A percentile compares a stretch with the other conserved stretches of the same genome.
Evolutionary conservation across 495 filamentous ascomycete species (phyloP).

Genomic region (Hypoxylon lienhwacheense): DNA sequence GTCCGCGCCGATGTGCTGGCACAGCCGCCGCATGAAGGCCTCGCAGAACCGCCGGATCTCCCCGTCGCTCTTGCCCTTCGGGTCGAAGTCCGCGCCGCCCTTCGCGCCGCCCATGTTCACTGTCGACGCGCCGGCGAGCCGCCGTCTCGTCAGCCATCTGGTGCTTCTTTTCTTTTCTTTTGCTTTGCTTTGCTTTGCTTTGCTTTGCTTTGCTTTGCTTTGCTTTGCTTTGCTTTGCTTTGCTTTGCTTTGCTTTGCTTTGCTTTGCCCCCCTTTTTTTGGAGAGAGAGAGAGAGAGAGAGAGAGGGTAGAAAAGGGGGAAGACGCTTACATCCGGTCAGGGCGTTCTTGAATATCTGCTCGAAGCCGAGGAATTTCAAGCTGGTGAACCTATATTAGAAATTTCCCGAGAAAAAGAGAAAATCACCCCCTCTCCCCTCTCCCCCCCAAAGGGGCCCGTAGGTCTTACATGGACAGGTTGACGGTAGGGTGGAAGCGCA

Average conservation of each 20-base stretch:
- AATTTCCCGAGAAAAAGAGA: no score
- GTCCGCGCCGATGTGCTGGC: conserved; percentile 92
- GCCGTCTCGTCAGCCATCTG: no score
- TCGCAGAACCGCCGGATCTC: conserved; percentile 98
- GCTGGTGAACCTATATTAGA: conserved; percentile 36
- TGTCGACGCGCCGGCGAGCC: no score
- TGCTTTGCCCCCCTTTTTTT: no score
- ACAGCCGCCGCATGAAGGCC: conserved; percentile 92
- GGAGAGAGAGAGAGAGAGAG: no score
- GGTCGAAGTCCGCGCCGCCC: conserved; percentile 98
- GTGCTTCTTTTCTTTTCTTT: no score
- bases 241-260: no score
- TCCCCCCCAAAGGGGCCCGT: not conserved
- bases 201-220: no score
- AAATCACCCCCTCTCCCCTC: no score
- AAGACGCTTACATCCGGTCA: conserved; percentile 79
- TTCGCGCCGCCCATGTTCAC: conserved; percentile 98
- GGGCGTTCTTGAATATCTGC: conserved; percentile 99
- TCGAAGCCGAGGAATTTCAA: conserved; percentile 99
- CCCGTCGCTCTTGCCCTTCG: conserved; percentile 95
- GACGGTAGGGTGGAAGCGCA: conserved; percentile 93
- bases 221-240: no score
- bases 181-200: no score
- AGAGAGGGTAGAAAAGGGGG: no score
- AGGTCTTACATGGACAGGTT: conserved; percentile 79